A percentile compares a stretch with the other conserved stretches of the same genome.
Conservation (phyloP, 2,329 filamentous ascomycete genomes). For the Fusarium sacchari region DNA sequence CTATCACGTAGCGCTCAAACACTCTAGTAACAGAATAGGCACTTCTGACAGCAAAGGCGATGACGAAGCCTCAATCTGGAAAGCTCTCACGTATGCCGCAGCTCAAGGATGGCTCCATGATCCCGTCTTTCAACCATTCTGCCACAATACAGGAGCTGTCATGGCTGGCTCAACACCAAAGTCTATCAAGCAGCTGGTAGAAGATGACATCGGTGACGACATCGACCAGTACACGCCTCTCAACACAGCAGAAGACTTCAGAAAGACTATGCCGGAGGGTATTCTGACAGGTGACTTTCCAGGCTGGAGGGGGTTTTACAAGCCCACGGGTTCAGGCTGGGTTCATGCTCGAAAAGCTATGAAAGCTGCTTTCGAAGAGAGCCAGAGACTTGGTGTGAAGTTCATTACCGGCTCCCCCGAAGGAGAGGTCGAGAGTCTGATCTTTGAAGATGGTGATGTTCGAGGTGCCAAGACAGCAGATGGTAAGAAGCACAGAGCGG, state of each 20-base stretch:
- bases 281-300: slow-evolving; percentile 19
- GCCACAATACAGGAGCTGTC: slow-evolving; percentile 25
- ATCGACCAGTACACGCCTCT: slow-evolving; percentile 10
- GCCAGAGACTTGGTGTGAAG: slow-evolving; percentile 9
- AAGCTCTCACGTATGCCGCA: slow-evolving; percentile 1
- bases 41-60: slow-evolving; percentile 3
- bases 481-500: slow-evolving; percentile 7
- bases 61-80: neutral
- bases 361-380: slow-evolving; percentile 23
- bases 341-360: slow-evolving; percentile 31
- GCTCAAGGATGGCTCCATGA: slow-evolving; percentile 26
- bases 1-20: fast-evolving
- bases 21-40: neutral
- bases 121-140: slow-evolving; percentile 12
- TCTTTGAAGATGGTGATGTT: slow-evolving; percentile 17
- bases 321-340: slow-evolving; percentile 18
- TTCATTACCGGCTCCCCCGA: slow-evolving; percentile 18
- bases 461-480: slow-evolving; percentile 22
- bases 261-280: slow-evolving; percentile 22
- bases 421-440: neutral
- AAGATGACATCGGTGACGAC: slow-evolving; percentile 21
- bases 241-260: slow-evolving; percentile 18
- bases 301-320: slow-evolving; percentile 28
- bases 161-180: slow-evolving; percentile 18
- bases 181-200: slow-evolving; percentile 13